Base-by-base conservation (phyloP, 1,284 basidiomycete genomes). In the Ceratobasidium sp. region DNA sequence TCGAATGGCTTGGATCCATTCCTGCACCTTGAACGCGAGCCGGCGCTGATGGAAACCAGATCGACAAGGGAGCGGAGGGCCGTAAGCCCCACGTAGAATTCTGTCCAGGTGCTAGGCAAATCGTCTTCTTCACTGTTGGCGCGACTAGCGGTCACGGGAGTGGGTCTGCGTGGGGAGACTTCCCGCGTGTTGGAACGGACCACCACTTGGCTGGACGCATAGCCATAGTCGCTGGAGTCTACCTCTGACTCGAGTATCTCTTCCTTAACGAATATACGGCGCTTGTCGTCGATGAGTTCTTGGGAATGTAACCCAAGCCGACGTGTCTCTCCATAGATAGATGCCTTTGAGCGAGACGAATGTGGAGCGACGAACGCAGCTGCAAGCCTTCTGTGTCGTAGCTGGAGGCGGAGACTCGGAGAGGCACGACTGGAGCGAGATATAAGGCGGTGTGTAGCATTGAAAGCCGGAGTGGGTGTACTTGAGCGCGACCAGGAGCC, bases 91-190 rank as follows among this genome's bases (percentile, higher is more conserved):
- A 34, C 28, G 9, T 55, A 55, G 18, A 55, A 34, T 36, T 55
- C 53, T 34, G 16, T 12, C 30, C 53, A 26, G 16, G 32, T 26
- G 16, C 53, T 30, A 5, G 53, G 18, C 32, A 8, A 16, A 30
- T 55, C 53, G n/a, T 55, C 30, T n/a, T 55, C 53, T 30, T 55
- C 53, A 30, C 30, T 55, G 30, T 30, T 55, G 53, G 53, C 53
- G 30, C 53, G 53, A 30, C 53, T 55, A 30, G 28, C 18, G 14
- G 30, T 55, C n/a, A 12, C 18, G 1, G 32, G 48, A 23, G 21
- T 52, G 3, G 48, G 26, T 3, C 48, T 23, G 4, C 48, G 21
- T 28, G 48, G 26, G 12, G 12, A 23, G 3, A 12, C 26, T 28
- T 6, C 48, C 14, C 48, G 48, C 26, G 23, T 3, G 23, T 52